These are phyloP conservation scores for Hyphopichia homilentoma DNA, from an alignment of 805 yeast genomes.

Conservation along the genomic window DNA sequence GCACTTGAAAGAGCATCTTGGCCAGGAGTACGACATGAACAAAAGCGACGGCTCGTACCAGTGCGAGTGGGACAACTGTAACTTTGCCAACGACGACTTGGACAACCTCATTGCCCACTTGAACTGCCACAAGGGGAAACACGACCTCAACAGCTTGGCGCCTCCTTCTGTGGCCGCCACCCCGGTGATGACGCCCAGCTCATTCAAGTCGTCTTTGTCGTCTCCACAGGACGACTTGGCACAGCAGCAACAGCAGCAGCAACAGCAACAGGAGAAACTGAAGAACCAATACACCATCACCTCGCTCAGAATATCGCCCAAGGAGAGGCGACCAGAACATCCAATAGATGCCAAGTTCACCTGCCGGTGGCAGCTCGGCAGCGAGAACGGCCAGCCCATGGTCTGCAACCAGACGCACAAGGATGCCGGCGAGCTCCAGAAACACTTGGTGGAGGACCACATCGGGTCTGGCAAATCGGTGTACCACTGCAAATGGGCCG, in stretches of 20 bases:
- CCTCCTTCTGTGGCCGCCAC: too few species aligned
- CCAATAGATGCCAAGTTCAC: constrained; percentile 29
- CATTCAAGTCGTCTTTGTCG: constrained; percentile 4
- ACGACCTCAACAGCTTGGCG: neutral
- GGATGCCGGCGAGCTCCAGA: constrained; percentile 59
- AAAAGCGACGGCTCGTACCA: constrained; percentile 18
- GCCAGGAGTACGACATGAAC: constrained; percentile 37
- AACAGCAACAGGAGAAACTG: neutral
- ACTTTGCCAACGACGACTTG: constrained; percentile 50
- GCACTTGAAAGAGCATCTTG: constrained; percentile 49
- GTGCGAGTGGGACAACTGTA: constrained; percentile 80
- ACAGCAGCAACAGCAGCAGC: constrained; percentile 1
- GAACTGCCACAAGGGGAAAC: constrained; percentile 18
- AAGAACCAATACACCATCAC: constrained; percentile 24
- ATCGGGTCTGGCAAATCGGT: constrained; percentile 67
- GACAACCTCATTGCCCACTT: constrained; percentile 56
- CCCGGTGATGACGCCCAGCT: constrained; percentile 9
- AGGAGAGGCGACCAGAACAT: constrained; percentile 8
- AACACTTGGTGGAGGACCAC: constrained; percentile 67
- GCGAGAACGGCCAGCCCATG: constrained; percentile 22
- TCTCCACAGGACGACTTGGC: constrained; percentile 5
- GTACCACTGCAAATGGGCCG: constrained; percentile 75
- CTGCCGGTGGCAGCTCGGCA: constrained; percentile 43
- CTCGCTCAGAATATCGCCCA: constrained; percentile 29
- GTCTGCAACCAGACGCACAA: constrained; percentile 51